A percentile compares a stretch with the other conserved stretches of the same genome.
phyloP scores from a whole-genome alignment of 2,329 filamentous ascomycete genomes.

The Sclerotinia glacialis region DNA sequence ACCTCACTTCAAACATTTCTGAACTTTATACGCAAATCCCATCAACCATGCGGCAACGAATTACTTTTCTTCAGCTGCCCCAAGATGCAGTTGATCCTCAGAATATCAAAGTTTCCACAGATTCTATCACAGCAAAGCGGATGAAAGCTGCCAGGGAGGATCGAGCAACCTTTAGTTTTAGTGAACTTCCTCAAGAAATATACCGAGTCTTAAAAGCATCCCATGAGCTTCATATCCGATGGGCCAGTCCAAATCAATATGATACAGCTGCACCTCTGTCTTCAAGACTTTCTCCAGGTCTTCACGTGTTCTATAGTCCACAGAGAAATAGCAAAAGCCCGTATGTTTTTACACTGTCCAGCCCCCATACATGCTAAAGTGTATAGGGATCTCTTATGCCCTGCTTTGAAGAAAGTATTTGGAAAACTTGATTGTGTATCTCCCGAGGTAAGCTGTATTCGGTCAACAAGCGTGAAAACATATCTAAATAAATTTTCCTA shows the following conservation, averaged over 20 bases:
- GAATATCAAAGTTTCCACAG: conserved; percentile 55
- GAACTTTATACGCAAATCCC: neutral
- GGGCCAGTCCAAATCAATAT: conserved; percentile 61
- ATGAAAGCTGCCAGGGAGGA: conserved; percentile 74
- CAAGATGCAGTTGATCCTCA: conserved; percentile 63
- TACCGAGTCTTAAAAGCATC: conserved; percentile 59
- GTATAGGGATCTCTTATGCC: conserved; percentile 53
- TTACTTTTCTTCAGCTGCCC: conserved; percentile 73
- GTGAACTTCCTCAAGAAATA: conserved; percentile 71
- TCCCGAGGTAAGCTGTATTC: conserved; percentile 43
- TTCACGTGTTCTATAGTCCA: conserved; percentile 68
- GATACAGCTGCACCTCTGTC: conserved; percentile 65
- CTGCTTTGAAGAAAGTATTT: conserved; percentile 56
- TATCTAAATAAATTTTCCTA: conserved; percentile 36
- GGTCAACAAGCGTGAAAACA: neutral
- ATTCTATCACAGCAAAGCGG: conserved; percentile 54
- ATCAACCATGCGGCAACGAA: conserved; percentile 68
- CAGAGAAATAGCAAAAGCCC: conserved; percentile 23
- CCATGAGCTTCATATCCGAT: conserved; percentile 75
- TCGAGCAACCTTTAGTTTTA: conserved; percentile 67
- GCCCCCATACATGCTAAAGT: conserved; percentile 15
- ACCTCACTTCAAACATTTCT: neutral
- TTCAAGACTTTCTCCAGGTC: conserved; percentile 72
- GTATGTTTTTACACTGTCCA: conserved; percentile 18
- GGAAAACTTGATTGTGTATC: conserved; percentile 55